Base-by-base conservation (phyloP, 768 basidiomycete species). In the Wakefieldia striispora region DNA sequence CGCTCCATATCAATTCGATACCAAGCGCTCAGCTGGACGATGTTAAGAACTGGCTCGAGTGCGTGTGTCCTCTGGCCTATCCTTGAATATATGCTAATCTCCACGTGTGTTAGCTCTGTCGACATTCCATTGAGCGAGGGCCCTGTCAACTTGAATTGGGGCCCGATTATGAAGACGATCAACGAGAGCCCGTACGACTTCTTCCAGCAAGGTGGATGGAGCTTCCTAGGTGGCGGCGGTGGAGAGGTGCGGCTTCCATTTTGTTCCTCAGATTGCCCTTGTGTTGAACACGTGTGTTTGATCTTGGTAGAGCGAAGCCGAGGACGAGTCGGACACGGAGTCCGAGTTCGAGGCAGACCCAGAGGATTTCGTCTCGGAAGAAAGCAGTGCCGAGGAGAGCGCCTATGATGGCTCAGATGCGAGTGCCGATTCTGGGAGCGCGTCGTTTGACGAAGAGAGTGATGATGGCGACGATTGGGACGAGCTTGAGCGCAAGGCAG, bases 1-100 rank as follows among this genome's bases (percentile, higher is more conserved):
- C 95, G 0, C 76, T 97, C 10, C 97, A 98, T 62, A 92, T 98
- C 74, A 98, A 99, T 66, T 94, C 94, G 1, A 95, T 99, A 57
- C 93, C 91, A 20, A 89, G 81, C 48, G 72, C 82, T 2, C 88
- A 92, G 59, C 81, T 98, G 62, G 97, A 99, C 62, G 94, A 95
- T 57, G 95, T 99, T 55, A 98, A 97, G 72, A 95, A 97, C 62
- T 99, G 97, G 97, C 79, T 99, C 19, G 94, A 99, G 93, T 97
- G 66, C 56, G 91, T 75, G 26, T 12, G 7, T 45, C 21, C 40
- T 40, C 44, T 47, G 23, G 7, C 2, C 3, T 9, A 7, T 31
- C 3, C 14, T 34, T 27, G 16, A 20, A 48, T 34, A 13, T 31
- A 44, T 44, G 31, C 34, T 54, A 48, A 63, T 27, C 27, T 20